Conservation (phyloP, 2,329 filamentous ascomycete species). For the Colletotrichum paranaense region DNA sequence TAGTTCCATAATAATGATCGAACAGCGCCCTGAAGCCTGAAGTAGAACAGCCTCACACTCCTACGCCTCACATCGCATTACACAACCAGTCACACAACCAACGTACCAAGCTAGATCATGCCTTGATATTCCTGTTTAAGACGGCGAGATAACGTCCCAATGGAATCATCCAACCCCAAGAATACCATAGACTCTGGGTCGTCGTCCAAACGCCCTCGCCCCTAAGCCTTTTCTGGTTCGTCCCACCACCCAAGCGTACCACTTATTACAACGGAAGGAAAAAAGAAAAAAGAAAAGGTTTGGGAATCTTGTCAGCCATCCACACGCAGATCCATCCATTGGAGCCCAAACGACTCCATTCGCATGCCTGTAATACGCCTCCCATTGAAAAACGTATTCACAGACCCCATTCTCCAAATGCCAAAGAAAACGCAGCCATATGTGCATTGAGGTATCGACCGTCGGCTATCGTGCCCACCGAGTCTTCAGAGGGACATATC, state of each 20-base stretch:
- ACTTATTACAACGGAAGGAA: constrained; percentile 14
- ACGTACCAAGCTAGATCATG: background rate
- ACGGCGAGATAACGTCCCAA: background rate
- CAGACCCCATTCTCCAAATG: constrained; percentile 19
- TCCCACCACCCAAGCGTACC: background rate
- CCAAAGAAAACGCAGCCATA: constrained; percentile 28
- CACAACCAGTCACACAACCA: background rate
- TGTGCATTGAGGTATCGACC: constrained; percentile 28
- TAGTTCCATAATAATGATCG: no score
- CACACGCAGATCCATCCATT: constrained; percentile 14
- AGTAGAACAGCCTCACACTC: background rate
- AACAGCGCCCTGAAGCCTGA: no score
- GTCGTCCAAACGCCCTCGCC: background rate
- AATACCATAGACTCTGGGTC: background rate
- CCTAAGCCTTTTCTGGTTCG: background rate
- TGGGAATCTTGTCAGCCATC: constrained; percentile 19
- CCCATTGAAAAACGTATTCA: constrained; percentile 6
- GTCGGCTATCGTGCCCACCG: constrained; percentile 13
- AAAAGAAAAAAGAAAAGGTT: constrained; percentile 1
- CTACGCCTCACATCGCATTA: no score
- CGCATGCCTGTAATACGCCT: constrained; percentile 30
- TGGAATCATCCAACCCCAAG: constrained; percentile 13
- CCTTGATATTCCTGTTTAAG: constrained; percentile 2
- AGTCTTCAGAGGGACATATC: background rate
- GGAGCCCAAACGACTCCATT: constrained; percentile 23